Evolutionary conservation across 2,329 filamentous ascomycete genomes (phyloP).

Genomic region (Akanthomyces muscarius): DNA sequence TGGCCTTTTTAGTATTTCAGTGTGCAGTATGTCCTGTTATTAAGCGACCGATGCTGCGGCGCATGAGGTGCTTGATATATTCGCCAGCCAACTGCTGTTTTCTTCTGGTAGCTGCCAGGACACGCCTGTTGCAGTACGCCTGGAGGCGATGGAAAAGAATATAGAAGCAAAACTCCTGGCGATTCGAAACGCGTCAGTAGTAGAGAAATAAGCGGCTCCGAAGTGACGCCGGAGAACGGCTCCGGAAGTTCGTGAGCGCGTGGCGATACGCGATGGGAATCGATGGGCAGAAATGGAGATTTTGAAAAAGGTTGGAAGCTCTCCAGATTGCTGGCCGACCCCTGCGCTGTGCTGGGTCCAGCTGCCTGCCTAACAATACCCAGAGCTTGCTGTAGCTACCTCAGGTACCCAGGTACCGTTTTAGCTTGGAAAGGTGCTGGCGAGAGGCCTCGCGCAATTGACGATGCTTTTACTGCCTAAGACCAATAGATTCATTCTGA

Average conservation of each 20-base stretch:
- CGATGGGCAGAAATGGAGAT: constrained; percentile 8
- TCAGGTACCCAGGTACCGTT: neutral
- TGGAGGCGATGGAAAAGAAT: neutral
- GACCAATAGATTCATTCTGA: too few species aligned
- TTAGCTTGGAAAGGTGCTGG: neutral
- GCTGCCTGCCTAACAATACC: neutral
- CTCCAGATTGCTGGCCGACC: constrained; percentile 6
- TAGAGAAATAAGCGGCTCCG: neutral
- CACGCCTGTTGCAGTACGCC: neutral
- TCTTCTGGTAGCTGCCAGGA: neutral
- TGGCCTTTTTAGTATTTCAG: neutral
- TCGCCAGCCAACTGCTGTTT: neutral
- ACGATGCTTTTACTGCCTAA: too few species aligned
- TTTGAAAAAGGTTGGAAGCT: constrained; percentile 12
- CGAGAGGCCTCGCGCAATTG: too few species aligned
- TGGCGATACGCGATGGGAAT: constrained; percentile 5
- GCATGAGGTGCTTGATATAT: neutral
- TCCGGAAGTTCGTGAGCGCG: neutral
- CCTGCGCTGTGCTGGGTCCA: neutral
- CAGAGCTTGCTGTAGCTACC: neutral
- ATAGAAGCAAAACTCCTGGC: neutral
- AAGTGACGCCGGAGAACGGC: neutral
- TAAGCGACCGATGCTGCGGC: neutral
- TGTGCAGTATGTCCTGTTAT: neutral
- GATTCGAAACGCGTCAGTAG: neutral